Percentiles rank a stretch among this genome's conserved stretches.
Conservation (phyloP, 352 stramenopile genomes). For the Pythium volutum region DNA sequence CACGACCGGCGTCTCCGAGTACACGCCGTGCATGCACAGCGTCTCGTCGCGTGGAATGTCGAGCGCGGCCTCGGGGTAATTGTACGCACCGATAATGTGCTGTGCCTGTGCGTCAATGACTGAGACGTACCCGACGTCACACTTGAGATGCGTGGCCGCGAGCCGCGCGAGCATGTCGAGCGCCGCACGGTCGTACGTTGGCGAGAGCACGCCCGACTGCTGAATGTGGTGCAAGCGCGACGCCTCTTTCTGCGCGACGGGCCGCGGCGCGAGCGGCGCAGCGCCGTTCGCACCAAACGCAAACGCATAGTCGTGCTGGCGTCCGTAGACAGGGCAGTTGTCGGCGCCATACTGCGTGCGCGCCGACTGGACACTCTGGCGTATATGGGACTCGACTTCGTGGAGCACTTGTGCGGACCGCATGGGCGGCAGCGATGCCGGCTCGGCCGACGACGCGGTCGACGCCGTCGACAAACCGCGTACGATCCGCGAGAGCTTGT, state of each 20-base stretch:
- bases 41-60: constrained; percentile 44
- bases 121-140: constrained; percentile 63
- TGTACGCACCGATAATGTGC: constrained; percentile 44
- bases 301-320: constrained; percentile 48
- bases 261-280: constrained; percentile 45
- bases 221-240: constrained; percentile 44
- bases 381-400: not conserved
- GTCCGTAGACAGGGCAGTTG: constrained; percentile 28
- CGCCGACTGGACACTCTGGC: not conserved
- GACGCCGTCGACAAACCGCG: too few relatives aligned
- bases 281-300: constrained; percentile 29
- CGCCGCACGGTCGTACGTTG: constrained; percentile 40
- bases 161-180: constrained; percentile 56
- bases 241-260: constrained; percentile 35
- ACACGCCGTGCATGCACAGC: constrained; percentile 49
- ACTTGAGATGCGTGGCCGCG: constrained; percentile 46
- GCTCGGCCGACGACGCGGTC: not conserved
- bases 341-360: not conserved
- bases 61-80: constrained; percentile 28
- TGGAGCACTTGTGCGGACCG: not conserved
- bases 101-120: constrained; percentile 40
- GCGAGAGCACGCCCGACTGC: constrained; percentile 37
- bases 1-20: constrained; percentile 58
- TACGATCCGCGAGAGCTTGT: not conserved
- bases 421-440: not conserved